Base-by-base conservation (phyloP, 352 stramenopile genomes). In the Phytophthora multivora region DNA sequence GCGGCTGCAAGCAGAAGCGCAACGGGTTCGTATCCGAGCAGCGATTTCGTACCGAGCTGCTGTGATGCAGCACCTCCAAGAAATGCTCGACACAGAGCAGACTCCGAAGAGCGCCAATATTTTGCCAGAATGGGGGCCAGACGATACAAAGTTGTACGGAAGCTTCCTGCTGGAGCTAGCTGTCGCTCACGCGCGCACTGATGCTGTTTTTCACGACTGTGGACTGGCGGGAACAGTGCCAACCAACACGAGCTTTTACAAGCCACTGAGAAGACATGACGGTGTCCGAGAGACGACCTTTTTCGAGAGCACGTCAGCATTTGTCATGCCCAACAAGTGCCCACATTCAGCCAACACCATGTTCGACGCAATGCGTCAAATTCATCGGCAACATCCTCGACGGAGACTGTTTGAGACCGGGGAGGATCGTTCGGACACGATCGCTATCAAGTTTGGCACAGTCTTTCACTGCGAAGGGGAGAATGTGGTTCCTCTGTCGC, bases 371-470 rank as follows among this genome's bases (percentile, higher is more conserved):
- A 57, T 57, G 26, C 59, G 59, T 25, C 43, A 52, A 16, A 36
- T 56, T 12, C 43, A 57, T n/a, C 36, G 31, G 16, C n/a, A 50
- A 30, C n/a, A 55, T 48, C 26, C 25, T 15, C 12, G 30, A 12
- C 31, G 50, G 46, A 28, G 2, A n/a, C 30, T 67, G 15, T 28
- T 36, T 36, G 36, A 67, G 23, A 35, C 11, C 1, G 19, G 12
- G 11, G 30, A 40, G 15, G 18, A 58, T 12, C 5, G 19, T 12
- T 15, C 15, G 0, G 51, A 59, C 30, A 68, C 59, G 4, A 54
- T 63, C 5, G 59, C 45, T 11, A 53, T 68, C 21, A 68, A 68
- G 45, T 63, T 63, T 49, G 45, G 36, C 2, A 62, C 51, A 0
- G 18, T 48, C 23, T 28, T 30, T 35, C 51, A 60, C 15, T 63